Base-by-base conservation (phyloP, 2,329 filamentous ascomycete species). In the Cryphonectria nitschkei region DNA sequence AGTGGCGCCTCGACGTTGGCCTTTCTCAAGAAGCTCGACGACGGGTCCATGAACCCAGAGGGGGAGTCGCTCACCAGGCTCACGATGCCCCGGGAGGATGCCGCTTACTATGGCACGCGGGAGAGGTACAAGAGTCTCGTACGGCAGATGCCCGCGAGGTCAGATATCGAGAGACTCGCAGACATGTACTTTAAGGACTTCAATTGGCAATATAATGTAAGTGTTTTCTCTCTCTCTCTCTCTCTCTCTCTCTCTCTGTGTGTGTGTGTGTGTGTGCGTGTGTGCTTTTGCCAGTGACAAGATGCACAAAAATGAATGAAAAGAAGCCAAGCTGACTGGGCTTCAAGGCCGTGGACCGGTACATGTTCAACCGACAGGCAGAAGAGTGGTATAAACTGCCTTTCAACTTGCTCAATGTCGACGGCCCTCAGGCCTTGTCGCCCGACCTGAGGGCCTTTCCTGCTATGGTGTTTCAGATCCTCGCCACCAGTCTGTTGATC, bases 111-210 rank as follows among this genome's bases (percentile, higher is more conserved):
- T 68, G 83, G 83, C 22, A 77, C 85, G 64, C 83, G 84, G 69
- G 86, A 89, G 76, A 86, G 86, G 73, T 91, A 90, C 80, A 88
- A 88, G 79, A 82, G 82, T 34, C 79, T 89, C 26, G 84, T 90
- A 65, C 84, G 88, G 32, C 87, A 89, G 74, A 79, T 90, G 4
- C 89, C 89, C 0, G 82, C 87, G 7, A 83, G 84, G 70, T 79
- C 80, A 34, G 86, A 86, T 75, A 83, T 89, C 65, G 86, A 89
- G 73, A 83, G 84, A 73, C 84, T 90, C 11, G 79, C 87, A 19
- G 80, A 81, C 19, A 81, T 87, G 11, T 91, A 86, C 76, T 86
- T 90, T 71, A 76, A 77, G n/a, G 83, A 88, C 68, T 84, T 89
- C 76, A 90, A 90, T 77, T 87, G 84, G 82, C 85, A 87, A 69